These are phyloP conservation scores for Cercospora sesami DNA, from an alignment of 2,329 filamentous ascomycete species.

Conservation along the genomic window DNA sequence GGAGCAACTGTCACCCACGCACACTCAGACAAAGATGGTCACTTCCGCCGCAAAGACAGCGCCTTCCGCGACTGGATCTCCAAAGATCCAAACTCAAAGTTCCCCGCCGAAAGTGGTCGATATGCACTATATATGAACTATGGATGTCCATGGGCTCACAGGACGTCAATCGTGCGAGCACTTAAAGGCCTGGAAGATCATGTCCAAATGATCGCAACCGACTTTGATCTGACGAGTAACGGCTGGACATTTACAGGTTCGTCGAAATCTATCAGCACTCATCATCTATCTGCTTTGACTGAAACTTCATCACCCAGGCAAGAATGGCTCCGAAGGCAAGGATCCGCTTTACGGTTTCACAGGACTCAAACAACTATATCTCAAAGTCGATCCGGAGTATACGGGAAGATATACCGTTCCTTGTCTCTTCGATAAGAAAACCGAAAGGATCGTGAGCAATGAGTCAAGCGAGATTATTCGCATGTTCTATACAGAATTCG, in stretches of 20 bases:
- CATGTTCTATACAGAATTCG: constrained; percentile 81
- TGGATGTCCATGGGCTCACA: constrained; percentile 64
- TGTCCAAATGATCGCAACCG: constrained; percentile 51
- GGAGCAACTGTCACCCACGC: constrained; percentile 14
- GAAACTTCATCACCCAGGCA: background rate
- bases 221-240: constrained; percentile 44
- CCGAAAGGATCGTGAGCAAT: constrained; percentile 74
- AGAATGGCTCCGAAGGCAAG: constrained; percentile 55
- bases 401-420: constrained; percentile 78
- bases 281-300: background rate
- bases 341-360: constrained; percentile 67
- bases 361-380: constrained; percentile 71
- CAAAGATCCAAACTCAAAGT: constrained; percentile 51
- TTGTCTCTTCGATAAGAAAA: constrained; percentile 69
- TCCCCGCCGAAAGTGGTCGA: constrained; percentile 59
- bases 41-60: constrained; percentile 56
- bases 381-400: constrained; percentile 66
- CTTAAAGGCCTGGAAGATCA: constrained; percentile 55
- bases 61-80: constrained; percentile 60
- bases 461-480: constrained; percentile 88
- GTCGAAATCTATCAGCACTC: background rate
- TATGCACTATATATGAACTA: constrained; percentile 63
- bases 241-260: constrained; percentile 71
- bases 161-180: constrained; percentile 49
- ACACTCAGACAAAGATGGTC: constrained; percentile 48